Percentiles rank a stretch among this genome's conserved stretches.
Evolutionary conservation across 192 early-diverging fungal species (phyloP).

Genomic region (Coemansia sp.): DNA sequence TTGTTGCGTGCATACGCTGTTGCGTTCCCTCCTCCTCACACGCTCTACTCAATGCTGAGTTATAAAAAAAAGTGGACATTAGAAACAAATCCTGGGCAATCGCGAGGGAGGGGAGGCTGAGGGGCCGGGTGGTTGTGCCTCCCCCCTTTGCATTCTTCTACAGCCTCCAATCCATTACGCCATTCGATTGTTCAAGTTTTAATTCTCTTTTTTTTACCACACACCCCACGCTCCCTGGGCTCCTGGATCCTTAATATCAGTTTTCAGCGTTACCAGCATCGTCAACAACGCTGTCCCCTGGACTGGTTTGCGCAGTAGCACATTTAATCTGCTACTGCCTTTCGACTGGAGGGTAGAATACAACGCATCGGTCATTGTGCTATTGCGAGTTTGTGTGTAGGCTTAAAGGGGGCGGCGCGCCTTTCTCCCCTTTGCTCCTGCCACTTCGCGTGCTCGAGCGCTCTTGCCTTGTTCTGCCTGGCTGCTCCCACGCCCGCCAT

Average conservation of each 20-base stretch:
- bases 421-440: neutral
- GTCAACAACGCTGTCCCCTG: neutral
- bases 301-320: constrained; percentile 4
- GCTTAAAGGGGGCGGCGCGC: neutral
- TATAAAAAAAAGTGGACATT: neutral
- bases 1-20: neutral
- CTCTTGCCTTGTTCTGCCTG: neutral
- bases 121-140: neutral
- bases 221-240: constrained; percentile 7
- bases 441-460: neutral
- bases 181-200: constrained; percentile 6
- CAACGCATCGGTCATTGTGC: constrained; percentile 3
- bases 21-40: neutral
- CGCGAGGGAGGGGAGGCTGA: neutral
- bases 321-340: constrained; percentile 5
- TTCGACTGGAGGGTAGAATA: neutral
- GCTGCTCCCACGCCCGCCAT: neutral
- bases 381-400: neutral
- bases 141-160: neutral
- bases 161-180: neutral
- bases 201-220: neutral
- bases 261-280: neutral
- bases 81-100: neutral
- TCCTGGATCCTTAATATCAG: constrained; percentile 1
- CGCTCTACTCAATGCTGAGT: neutral